These are phyloP conservation scores for Citrus sinensis DNA, from an alignment of 345 rosid species.

Conservation along the genomic window DNA sequence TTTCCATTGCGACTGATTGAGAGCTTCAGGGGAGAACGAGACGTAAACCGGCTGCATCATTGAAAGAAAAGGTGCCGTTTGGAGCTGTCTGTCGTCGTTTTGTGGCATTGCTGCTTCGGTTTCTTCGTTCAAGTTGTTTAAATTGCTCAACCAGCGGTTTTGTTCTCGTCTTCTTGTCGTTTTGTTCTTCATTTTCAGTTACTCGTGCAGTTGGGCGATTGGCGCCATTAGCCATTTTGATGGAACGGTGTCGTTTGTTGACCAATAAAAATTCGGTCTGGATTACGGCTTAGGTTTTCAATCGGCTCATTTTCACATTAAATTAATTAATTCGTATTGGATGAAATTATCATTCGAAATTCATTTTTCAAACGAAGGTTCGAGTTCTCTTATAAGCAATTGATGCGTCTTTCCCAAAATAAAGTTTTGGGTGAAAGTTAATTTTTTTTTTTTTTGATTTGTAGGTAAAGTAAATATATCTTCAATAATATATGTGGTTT, in stretches of 20 bases:
- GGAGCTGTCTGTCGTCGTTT: constrained; percentile 24
- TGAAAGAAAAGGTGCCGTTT: constrained; percentile 6
- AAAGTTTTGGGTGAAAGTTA: too few relatives aligned
- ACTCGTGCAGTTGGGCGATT: not conserved
- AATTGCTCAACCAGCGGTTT: not conserved
- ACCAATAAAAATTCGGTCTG: too few relatives aligned
- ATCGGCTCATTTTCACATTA: not conserved
- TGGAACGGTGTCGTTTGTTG: not conserved
- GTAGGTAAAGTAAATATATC: too few relatives aligned
- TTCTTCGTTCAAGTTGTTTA: constrained; percentile 3
- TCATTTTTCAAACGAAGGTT: too few relatives aligned
- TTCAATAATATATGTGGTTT: too few relatives aligned
- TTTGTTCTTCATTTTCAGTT: not conserved
- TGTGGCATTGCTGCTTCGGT: constrained; percentile 20
- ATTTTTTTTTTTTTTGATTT: too few relatives aligned
- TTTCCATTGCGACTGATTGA: constrained; percentile 31
- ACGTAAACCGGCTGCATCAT: not conserved
- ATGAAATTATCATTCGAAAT: too few relatives aligned
- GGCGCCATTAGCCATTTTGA: not conserved
- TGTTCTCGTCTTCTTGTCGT: constrained; percentile 6
- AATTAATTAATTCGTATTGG: not conserved
- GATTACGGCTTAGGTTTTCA: too few relatives aligned
- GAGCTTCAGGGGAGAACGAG: not conserved
- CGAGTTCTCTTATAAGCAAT: too few relatives aligned
- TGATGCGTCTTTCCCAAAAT: too few relatives aligned